Base-by-base conservation (phyloP, 805 yeast species). In the Ogataea neopini region DNA sequence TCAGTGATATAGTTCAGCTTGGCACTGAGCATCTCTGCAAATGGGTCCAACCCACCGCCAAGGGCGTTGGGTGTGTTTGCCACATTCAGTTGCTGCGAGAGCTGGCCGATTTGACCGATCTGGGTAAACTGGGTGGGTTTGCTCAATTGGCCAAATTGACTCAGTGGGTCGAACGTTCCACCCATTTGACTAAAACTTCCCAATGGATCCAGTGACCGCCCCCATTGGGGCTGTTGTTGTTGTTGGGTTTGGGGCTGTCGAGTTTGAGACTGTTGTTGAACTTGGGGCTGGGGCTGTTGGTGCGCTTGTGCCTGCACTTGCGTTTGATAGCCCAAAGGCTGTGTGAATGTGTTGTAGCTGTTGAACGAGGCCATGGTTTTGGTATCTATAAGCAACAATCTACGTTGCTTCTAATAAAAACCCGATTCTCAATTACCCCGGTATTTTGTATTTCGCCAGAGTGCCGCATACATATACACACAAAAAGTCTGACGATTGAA, bases 21-120 rank as follows among this genome's bases (percentile, higher is more conserved):
- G 22, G 54, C 53, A 20, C 50, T 43, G 28, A 54, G 45, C 11
- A 45, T 48, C n/a, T 57, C 61, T 7, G 54, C 58, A 13, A 57
- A 56, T 25, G 52, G 43, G 40, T 54, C 58, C 20, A n/a, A n/a
- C n/a, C n/a, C n/a, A n/a, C n/a, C n/a, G n/a, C 30, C 25, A 22
- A 22, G 25, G 25, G 25, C 25, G 25, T 8, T 8, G 7, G 25
- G 7, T 5, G 25, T 22, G 25, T 22, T 22, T 22, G 25, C 25
- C 25, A 22, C 25, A 6, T 5, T 6, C 25, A 8, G 8, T 6
- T 22, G 5, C 25, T 8, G 7, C 25, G n/a, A n/a, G n/a, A n/a
- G n/a, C n/a, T n/a, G n/a, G n/a, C n/a, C n/a, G n/a, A n/a, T n/a
- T n/a, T n/a, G n/a, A n/a, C n/a, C n/a, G n/a, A n/a, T 22, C 25